A percentile compares a stretch with the other conserved stretches of the same genome.
phyloP scores from a whole-genome alignment of 1,284 basidiomycete species.

The Apiotrichum veenhuisii region DNA sequence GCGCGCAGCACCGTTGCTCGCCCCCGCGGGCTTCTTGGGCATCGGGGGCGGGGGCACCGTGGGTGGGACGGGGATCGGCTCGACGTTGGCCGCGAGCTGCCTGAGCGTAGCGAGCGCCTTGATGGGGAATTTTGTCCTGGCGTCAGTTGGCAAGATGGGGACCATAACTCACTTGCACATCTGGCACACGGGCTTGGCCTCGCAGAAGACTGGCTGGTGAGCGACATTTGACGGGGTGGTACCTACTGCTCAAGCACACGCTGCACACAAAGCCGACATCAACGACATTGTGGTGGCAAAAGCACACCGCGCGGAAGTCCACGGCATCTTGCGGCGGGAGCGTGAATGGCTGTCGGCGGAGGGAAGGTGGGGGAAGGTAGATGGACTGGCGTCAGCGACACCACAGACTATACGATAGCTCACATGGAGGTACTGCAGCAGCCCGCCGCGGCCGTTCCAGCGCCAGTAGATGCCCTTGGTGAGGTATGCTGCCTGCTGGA shows the following conservation, averaged over 20 bases:
- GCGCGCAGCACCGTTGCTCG: neutral
- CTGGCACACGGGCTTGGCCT: conserved; percentile 85
- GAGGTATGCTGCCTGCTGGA: conserved; percentile 94
- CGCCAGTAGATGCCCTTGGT: conserved; percentile 92
- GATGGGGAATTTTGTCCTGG: conserved; percentile 86
- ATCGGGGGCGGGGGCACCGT: conserved; percentile 20
- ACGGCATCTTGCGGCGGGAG: conserved; percentile 90
- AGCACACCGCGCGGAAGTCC: conserved; percentile 96
- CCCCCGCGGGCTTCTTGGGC: conserved; percentile 2
- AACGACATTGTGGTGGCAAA: conserved; percentile 95
- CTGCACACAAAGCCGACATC: conserved; percentile 98
- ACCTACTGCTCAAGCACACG: conserved; percentile 85
- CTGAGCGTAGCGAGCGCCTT: conserved; percentile 78
- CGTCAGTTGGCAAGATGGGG: neutral
- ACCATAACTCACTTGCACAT: conserved; percentile 67
- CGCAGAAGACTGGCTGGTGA: conserved; percentile 69
- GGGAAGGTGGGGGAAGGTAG: conserved; percentile 76
- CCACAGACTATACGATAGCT: conserved; percentile 32
- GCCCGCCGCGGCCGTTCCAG: conserved; percentile 62
- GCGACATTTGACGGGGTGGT: conserved; percentile 1
- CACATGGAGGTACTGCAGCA: conserved; percentile 84
- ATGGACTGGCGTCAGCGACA: conserved; percentile 62
- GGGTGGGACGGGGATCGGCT: conserved; percentile 37
- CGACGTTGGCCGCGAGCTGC: conserved; percentile 32
- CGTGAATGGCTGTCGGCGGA: conserved; percentile 68